A percentile compares a stretch with the other conserved stretches of the same genome.
Conservation (phyloP, 2,329 filamentous ascomycete genomes). For the Coniochaeta sp. region DNA sequence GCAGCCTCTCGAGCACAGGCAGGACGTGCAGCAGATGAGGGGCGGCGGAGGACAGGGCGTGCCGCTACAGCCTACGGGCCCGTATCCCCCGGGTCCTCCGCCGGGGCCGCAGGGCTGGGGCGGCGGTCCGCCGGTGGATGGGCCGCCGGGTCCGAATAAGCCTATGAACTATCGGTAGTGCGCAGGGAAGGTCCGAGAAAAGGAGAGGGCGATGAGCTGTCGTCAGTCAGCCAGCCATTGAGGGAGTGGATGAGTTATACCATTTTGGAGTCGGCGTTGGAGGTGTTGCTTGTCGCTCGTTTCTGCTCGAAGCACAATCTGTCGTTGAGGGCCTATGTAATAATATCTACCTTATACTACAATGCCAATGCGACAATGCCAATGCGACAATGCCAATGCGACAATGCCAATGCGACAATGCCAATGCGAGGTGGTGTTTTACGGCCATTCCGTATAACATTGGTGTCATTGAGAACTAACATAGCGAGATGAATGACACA, state of each 20-base stretch:
- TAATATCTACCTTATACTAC: too few relatives aligned
- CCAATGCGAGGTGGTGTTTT: too few relatives aligned
- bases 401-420: too few relatives aligned
- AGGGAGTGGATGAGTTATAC: not conserved
- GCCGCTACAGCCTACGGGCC: constrained; percentile 24
- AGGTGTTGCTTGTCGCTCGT: not conserved
- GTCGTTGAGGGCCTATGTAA: too few relatives aligned
- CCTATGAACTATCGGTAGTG: constrained; percentile 18
- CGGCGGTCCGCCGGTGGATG: not conserved
- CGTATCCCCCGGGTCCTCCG: constrained; percentile 15
- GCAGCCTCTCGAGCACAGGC: constrained; percentile 54
- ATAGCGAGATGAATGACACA: too few relatives aligned
- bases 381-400: too few relatives aligned
- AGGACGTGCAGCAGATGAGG: constrained; percentile 46
- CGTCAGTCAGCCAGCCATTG: too few relatives aligned
- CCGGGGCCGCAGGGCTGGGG: constrained; percentile 26
- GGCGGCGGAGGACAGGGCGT: constrained; percentile 28
- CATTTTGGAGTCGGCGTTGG: not conserved
- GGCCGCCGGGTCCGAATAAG: constrained; percentile 12
- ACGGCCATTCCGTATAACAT: too few relatives aligned
- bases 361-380: too few relatives aligned
- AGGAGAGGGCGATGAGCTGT: not conserved
- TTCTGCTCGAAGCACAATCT: not conserved
- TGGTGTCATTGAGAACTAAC: too few relatives aligned
- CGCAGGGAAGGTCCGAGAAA: not conserved